A percentile compares a stretch with the other conserved stretches of the same genome.
phyloP scores from a whole-genome alignment of 1,284 basidiomycete species.

The Ustilago lituana region DNA sequence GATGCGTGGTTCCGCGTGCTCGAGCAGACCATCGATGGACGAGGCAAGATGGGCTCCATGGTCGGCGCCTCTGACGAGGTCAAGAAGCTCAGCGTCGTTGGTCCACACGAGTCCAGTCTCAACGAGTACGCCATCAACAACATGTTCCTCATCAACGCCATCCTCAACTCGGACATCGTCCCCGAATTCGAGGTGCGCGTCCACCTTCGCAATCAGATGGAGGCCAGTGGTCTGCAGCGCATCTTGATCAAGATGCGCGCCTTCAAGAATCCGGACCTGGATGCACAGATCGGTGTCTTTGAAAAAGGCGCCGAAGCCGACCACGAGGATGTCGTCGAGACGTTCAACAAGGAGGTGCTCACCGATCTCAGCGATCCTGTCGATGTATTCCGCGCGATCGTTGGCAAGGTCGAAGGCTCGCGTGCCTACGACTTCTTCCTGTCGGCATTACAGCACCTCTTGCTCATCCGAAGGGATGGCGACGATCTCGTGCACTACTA shows the following conservation, averaged over 20 bases:
- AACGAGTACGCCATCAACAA: slow-evolving; percentile 68
- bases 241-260: slow-evolving; percentile 78
- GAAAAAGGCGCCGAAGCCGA: slow-evolving; percentile 80
- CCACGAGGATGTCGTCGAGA: slow-evolving; percentile 79
- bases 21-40: slow-evolving; percentile 79
- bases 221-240: slow-evolving; percentile 80
- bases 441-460: slow-evolving; percentile 88
- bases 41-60: slow-evolving; percentile 92
- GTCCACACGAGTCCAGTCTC: slow-evolving; percentile 83
- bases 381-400: slow-evolving; percentile 86
- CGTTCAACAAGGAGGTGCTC: slow-evolving; percentile 80
- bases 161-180: slow-evolving; percentile 62
- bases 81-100: slow-evolving; percentile 69
- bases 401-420: slow-evolving; percentile 78
- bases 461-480: slow-evolving; percentile 88
- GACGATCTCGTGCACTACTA: slow-evolving; percentile 80
- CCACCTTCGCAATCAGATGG: slow-evolving; percentile 87
- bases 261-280: slow-evolving; percentile 76
- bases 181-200: slow-evolving; percentile 77
- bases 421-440: slow-evolving; percentile 87
- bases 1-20: slow-evolving; percentile 90
- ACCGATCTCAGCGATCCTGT: slow-evolving; percentile 81
- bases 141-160: slow-evolving; percentile 60
- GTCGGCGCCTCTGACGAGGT: slow-evolving; percentile 94
- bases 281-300: slow-evolving; percentile 77